A percentile compares a stretch with the other conserved stretches of the same genome.
These are phyloP conservation scores for Populus simonii DNA, from an alignment of 345 rosid genomes.

Conservation along the genomic window DNA sequence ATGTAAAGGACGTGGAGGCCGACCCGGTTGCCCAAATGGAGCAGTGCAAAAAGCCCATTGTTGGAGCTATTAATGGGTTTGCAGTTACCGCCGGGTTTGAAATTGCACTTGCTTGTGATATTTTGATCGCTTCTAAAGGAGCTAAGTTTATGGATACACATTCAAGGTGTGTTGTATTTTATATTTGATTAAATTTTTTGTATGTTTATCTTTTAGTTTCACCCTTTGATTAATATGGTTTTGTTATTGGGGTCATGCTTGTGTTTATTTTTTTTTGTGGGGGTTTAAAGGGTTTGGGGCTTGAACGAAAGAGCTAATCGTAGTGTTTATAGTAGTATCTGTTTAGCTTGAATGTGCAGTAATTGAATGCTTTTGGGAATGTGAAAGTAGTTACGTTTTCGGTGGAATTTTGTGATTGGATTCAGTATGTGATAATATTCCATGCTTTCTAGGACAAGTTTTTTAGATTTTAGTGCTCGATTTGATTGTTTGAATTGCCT, in stretches of 20 bases:
- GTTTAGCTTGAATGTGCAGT: not conserved
- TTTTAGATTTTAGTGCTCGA: not conserved
- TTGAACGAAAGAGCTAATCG: no score
- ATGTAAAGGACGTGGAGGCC: slow-evolving; percentile 71
- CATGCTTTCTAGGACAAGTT: not conserved
- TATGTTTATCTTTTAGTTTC: not conserved
- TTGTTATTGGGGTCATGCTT: no score
- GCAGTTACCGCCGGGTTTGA: slow-evolving; percentile 94
- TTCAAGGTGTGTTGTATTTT: slow-evolving; percentile 44
- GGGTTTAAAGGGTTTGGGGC: no score
- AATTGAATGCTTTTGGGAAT: not conserved
- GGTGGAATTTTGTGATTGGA: not conserved
- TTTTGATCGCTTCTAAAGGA: slow-evolving; percentile 67
- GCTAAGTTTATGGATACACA: slow-evolving; percentile 88
- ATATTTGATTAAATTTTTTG: not conserved
- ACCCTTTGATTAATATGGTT: no score
- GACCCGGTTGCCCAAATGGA: slow-evolving; percentile 86
- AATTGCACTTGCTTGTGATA: slow-evolving; percentile 83
- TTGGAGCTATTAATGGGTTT: slow-evolving; percentile 83
- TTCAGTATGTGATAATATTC: not conserved
- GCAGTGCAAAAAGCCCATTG: slow-evolving; percentile 66
- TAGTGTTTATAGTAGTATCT: no score
- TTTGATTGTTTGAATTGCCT: not conserved
- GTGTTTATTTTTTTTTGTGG: no score
- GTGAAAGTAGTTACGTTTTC: not conserved